Evolutionary conservation across 768 basidiomycete species (phyloP).

Genomic region (Collybia nuda): DNA sequence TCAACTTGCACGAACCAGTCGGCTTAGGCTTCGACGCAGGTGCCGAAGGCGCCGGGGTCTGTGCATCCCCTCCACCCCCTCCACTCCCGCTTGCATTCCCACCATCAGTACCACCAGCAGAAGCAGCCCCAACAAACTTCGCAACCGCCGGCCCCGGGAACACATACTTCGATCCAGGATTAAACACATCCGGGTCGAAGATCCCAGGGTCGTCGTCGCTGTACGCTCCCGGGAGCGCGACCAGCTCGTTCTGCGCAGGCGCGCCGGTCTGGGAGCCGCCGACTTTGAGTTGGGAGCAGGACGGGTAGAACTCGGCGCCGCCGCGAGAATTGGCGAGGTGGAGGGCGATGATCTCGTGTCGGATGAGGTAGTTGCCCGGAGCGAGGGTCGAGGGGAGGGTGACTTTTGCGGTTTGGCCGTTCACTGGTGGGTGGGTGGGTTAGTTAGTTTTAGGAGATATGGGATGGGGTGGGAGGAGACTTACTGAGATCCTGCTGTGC

Average conservation of each 20-base stretch:
- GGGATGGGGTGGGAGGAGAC: constrained; percentile 17
- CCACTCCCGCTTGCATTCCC: no score
- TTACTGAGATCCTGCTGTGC: constrained; percentile 52
- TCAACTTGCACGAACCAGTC: constrained; percentile 18
- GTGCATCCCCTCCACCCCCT: constrained; percentile 10
- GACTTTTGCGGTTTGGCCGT: constrained; percentile 37
- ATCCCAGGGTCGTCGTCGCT: constrained; percentile 71
- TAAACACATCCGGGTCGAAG: constrained; percentile 49
- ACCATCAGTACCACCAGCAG: constrained; percentile 2
- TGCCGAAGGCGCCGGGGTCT: constrained; percentile 4
- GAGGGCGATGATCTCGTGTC: constrained; percentile 79
- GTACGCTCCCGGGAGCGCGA: constrained; percentile 74
- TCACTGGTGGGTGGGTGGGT: constrained; percentile 25
- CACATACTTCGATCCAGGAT: constrained; percentile 27
- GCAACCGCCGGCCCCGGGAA: constrained; percentile 58
- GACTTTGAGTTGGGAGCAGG: constrained; percentile 60
- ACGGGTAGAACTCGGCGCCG: constrained; percentile 81
- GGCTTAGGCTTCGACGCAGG: constrained; percentile 10
- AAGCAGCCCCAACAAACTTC: constrained; percentile 24
- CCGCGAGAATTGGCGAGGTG: constrained; percentile 57
- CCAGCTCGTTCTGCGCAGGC: constrained; percentile 49
- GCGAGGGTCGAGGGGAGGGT: constrained; percentile 52
- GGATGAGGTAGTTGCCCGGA: constrained; percentile 72
- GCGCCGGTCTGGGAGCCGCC: constrained; percentile 51
- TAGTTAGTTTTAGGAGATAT: not conserved